phyloP scores from a whole-genome alignment of 257 asterid genomes.

The Solanum rostratum region DNA sequence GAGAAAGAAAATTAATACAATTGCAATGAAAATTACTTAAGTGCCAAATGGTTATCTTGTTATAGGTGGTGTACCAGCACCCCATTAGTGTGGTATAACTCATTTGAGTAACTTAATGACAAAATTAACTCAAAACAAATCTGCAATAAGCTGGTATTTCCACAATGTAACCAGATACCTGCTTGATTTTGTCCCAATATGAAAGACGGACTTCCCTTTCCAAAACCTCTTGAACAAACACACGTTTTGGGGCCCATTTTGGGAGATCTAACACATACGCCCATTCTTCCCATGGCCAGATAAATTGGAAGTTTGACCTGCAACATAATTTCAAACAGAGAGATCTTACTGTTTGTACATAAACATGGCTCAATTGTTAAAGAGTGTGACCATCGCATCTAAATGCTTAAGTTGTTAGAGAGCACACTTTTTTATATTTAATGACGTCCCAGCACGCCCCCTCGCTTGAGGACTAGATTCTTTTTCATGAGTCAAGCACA shows the following conservation, averaged over 20 bases:
- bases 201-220: conserved; percentile 97
- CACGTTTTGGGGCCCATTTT: conserved; percentile 97
- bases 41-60: neutral
- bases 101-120: neutral
- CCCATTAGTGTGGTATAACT: neutral
- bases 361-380: neutral
- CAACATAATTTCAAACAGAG: conserved; percentile 6
- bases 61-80: neutral
- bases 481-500: neutral
- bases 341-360: neutral
- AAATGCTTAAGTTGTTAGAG: neutral
- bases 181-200: conserved; percentile 94
- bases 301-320: conserved; percentile 97
- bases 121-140: neutral
- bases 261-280: conserved; percentile 88
- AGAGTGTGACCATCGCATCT: neutral
- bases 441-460: neutral
- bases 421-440: neutral
- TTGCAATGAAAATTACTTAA: neutral
- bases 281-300: conserved; percentile 99
- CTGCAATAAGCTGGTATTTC: neutral
- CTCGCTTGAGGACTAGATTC: neutral
- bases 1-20: neutral
- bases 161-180: conserved; percentile 30
- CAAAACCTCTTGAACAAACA: conserved; percentile 94